Conservation (phyloP, 768 basidiomycete genomes). For the Phlebiopsis flavidoalba region DNA sequence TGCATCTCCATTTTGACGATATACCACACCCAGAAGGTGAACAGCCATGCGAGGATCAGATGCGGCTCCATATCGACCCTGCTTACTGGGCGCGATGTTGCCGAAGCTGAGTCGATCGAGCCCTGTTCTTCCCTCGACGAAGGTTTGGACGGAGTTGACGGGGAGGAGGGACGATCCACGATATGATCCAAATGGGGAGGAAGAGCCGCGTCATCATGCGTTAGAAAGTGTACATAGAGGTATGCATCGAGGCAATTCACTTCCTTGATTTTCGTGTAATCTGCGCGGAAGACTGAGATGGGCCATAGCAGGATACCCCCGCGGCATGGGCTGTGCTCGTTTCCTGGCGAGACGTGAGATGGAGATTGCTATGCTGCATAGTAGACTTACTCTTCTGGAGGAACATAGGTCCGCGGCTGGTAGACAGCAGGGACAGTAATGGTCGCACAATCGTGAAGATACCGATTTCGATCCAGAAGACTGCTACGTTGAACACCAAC, state of each 20-base stretch:
- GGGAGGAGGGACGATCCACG: constrained; percentile 85
- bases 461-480: constrained; percentile 65
- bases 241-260: constrained; percentile 89
- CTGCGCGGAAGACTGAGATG: constrained; percentile 52
- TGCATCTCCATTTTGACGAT: constrained; percentile 77
- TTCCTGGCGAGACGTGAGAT: constrained; percentile 35
- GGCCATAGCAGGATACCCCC: constrained; percentile 62
- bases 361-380: background rate
- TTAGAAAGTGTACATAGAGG: constrained; percentile 83
- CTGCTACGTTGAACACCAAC: constrained; percentile 72
- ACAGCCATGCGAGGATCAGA: constrained; percentile 67
- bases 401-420: constrained; percentile 74
- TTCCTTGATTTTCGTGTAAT: constrained; percentile 55
- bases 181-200: constrained; percentile 87
- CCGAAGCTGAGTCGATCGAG: constrained; percentile 78
- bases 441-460: constrained; percentile 79
- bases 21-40: constrained; percentile 84
- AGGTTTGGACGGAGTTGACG: constrained; percentile 52
- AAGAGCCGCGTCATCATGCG: constrained; percentile 80
- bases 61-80: constrained; percentile 70
- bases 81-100: constrained; percentile 51
- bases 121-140: constrained; percentile 40
- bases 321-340: constrained; percentile 47
- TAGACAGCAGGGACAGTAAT: constrained; percentile 83
- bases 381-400: constrained; percentile 38